Base-by-base conservation (phyloP, 1,284 basidiomycete genomes). In the Moesziomyces aphidis region DNA sequence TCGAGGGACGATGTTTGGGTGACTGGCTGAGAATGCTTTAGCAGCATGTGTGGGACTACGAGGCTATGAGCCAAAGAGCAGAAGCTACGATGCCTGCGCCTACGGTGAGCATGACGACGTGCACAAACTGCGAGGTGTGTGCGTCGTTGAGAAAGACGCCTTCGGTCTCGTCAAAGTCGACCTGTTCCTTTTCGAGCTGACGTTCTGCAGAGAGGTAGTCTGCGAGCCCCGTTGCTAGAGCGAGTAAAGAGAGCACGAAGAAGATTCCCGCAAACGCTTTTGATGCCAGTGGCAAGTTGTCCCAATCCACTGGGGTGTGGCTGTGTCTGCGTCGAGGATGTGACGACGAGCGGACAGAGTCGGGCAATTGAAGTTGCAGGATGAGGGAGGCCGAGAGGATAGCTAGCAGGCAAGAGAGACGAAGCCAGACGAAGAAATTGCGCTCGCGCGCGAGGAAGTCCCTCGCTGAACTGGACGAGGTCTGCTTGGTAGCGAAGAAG, bases 81-180 rank as follows among this genome's bases (percentile, higher is more conserved):
- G 50, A 58, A 22, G 71, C 66, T 3, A 49, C 42, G 11, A 73
- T 61, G 21, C 65, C 71, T 2, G 50, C 57, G 10, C 71, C 71
- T 3, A 69, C 49, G 34, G 61, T 23, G 31, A 68, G n/a, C 61
- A 69, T 66, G 26, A 73, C 50, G 1, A 26, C 59, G 50, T 69
- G 71, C 1, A 69, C 66, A 10, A 60, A 39, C 2, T 34, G n/a
- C 5, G 43, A 24, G 1, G 71, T 73, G 43, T 69, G 71, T 7
- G 47, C 70, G 28, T 73, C 65, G 49, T 73, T 73, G 19, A 69
- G 39, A 45, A 69, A 73, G 7, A 63, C 55, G 21, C 70, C 70
- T 53, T 73, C 70, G 26, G 64, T 73, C 11, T 73, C 70, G 47
- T 73, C 70, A 34, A 73, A 73, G 19, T 73, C 65, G 4, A 73